A percentile compares a stretch with the other conserved stretches of the same genome.
Evolutionary conservation across 345 rosid species (phyloP).

Genomic region (Citrus maxima): DNA sequence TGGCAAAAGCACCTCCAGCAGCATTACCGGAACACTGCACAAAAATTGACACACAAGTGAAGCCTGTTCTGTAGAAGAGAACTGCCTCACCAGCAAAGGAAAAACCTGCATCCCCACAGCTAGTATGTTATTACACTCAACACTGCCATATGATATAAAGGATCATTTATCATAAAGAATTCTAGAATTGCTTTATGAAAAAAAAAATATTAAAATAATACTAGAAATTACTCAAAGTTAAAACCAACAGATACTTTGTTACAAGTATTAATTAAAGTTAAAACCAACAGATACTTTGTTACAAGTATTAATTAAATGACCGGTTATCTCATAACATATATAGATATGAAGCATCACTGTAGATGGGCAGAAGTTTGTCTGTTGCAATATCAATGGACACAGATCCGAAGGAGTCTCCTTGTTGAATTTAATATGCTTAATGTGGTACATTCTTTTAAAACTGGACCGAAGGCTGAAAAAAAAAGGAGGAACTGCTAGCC

Average conservation of each 20-base stretch:
- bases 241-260: background rate
- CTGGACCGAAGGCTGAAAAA: background rate
- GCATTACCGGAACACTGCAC: conserved; percentile 60
- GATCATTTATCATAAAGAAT: background rate
- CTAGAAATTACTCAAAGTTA: background rate
- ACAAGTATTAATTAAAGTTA: background rate
- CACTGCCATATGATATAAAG: background rate
- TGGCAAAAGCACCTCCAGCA: conserved; percentile 59
- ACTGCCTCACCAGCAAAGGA: conserved; percentile 54
- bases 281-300: background rate
- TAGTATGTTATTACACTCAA: background rate
- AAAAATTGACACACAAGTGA: conserved; percentile 63
- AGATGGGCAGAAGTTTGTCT: background rate
- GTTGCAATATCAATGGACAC: background rate
- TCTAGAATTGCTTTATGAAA: background rate
- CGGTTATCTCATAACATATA: background rate
- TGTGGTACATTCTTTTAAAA: background rate
- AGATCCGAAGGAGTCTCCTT: background rate
- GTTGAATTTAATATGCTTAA: background rate
- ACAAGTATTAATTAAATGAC: background rate
- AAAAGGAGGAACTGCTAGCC: background rate
- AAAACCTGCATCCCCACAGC: conserved; percentile 50
- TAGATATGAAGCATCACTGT: background rate
- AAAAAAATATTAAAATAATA: background rate
- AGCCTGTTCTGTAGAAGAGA: conserved; percentile 57